These are phyloP conservation scores for Galerina sulciceps DNA, from an alignment of 768 basidiomycete genomes.

Conservation along the genomic window DNA sequence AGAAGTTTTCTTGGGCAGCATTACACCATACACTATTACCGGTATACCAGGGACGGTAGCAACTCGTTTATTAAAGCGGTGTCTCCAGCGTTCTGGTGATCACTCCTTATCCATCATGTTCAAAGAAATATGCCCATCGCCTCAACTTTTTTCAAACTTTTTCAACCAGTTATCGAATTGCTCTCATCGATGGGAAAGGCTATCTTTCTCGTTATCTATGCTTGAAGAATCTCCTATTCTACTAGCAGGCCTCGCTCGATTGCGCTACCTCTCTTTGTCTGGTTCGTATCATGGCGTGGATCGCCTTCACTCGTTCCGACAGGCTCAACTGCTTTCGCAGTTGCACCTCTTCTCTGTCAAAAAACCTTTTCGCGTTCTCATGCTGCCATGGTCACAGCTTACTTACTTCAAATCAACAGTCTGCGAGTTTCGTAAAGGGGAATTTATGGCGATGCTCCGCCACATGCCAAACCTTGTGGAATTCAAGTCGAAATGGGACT, in stretches of 20 bases:
- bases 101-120: slow-evolving; percentile 9
- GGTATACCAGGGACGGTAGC: neutral
- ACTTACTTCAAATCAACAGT: neutral
- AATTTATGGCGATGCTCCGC: slow-evolving; percentile 13
- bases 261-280: no score
- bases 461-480: slow-evolving; percentile 10
- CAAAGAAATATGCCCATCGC: slow-evolving; percentile 9
- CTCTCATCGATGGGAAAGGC: slow-evolving; percentile 16
- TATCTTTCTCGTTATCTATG: slow-evolving; percentile 15
- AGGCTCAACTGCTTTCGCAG: no score
- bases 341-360: no score
- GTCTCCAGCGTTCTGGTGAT: slow-evolving; percentile 5
- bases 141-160: slow-evolving; percentile 7
- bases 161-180: slow-evolving; percentile 5
- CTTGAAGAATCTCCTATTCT: slow-evolving; percentile 5
- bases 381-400: no score
- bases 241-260: neutral
- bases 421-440: slow-evolving; percentile 15
- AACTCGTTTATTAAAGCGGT: neutral
- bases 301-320: no score
- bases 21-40: slow-evolving; percentile 6
- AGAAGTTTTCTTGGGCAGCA: slow-evolving; percentile 10
- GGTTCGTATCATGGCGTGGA: no score
- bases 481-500: slow-evolving; percentile 12
- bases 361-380: no score